Conservation (phyloP, 2,329 filamentous ascomycete species). For the Pestalotiopsis fici region DNA sequence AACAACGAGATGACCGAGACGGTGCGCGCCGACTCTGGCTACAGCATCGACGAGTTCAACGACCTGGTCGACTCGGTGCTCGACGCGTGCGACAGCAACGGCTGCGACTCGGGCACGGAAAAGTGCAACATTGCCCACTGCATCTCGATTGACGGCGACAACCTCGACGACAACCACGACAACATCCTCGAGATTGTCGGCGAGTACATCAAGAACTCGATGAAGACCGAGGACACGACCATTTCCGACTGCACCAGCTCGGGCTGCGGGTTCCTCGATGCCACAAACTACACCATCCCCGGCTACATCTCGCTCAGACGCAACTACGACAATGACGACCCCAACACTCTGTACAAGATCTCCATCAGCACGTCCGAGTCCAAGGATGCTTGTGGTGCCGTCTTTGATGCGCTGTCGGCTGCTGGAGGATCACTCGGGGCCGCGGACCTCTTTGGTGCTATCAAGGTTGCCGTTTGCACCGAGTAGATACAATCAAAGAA, state of each 20-base stretch:
- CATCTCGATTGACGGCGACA: conserved; percentile 13
- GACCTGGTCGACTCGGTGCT: conserved; percentile 11
- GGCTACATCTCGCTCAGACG: conserved; percentile 11
- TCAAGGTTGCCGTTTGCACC: background rate
- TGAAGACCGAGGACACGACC: conserved; percentile 10
- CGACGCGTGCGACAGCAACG: conserved; percentile 12
- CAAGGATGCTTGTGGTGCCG: background rate
- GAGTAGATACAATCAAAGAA: background rate
- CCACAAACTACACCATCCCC: conserved; percentile 10
- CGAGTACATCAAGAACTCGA: conserved; percentile 10
- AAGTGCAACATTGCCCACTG: conserved; percentile 11
- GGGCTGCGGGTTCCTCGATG: conserved; percentile 9
- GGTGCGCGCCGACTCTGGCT: conserved; percentile 7
- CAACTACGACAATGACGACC: conserved; percentile 8
- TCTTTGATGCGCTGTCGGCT: background rate
- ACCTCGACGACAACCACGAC: conserved; percentile 9
- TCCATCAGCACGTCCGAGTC: background rate
- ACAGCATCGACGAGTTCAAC: conserved; percentile 11
- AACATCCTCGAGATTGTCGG: conserved; percentile 11
- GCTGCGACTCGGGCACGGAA: conserved; percentile 11
- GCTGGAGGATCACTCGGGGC: background rate
- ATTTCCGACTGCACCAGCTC: conserved; percentile 10
- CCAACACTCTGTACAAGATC: conserved; percentile 9
- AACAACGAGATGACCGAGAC: conserved; percentile 9
- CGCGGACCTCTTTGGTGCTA: background rate